A percentile compares a stretch with the other conserved stretches of the same genome.
Evolutionary conservation across 1,284 basidiomycete genomes (phyloP).

Genomic region (Trichosporon sp.): DNA sequence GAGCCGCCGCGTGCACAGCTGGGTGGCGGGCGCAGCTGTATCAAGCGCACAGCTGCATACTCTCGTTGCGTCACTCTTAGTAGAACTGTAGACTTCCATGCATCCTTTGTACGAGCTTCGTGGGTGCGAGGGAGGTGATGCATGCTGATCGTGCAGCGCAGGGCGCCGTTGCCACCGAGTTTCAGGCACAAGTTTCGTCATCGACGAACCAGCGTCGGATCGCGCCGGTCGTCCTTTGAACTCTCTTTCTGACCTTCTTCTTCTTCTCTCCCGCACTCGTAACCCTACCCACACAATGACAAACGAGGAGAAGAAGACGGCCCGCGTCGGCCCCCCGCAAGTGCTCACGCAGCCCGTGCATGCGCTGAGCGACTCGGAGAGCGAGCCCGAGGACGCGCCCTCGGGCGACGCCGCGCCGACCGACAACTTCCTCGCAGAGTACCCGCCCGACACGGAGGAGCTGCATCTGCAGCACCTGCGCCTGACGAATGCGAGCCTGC

Average conservation of each 20-base stretch:
- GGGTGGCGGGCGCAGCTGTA: no score
- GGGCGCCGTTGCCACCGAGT: not conserved
- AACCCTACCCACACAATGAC: not conserved
- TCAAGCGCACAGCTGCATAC: no score
- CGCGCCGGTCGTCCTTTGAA: no score
- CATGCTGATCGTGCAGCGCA: not conserved
- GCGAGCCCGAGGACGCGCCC: conserved; percentile 26
- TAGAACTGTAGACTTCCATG: not conserved
- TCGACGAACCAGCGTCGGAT: not conserved
- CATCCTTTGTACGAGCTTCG: not conserved
- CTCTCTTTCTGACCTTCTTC: not conserved
- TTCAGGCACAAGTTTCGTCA: not conserved
- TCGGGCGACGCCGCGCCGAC: conserved; percentile 18
- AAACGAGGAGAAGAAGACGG: not conserved
- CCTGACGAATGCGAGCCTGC: conserved; percentile 59
- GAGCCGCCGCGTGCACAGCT: no score
- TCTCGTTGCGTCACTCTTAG: not conserved
- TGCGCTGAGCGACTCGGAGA: conserved; percentile 26
- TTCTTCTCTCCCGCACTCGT: not conserved
- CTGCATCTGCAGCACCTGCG: conserved; percentile 84
- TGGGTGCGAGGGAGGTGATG: not conserved
- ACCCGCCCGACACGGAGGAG: conserved; percentile 70
- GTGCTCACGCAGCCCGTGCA: conserved; percentile 21
- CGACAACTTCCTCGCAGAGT: conserved; percentile 54
- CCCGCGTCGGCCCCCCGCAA: not conserved